These are phyloP conservation scores for Bisporella sp. DNA, from an alignment of 2,329 filamentous ascomycete genomes.

Conservation along the genomic window DNA sequence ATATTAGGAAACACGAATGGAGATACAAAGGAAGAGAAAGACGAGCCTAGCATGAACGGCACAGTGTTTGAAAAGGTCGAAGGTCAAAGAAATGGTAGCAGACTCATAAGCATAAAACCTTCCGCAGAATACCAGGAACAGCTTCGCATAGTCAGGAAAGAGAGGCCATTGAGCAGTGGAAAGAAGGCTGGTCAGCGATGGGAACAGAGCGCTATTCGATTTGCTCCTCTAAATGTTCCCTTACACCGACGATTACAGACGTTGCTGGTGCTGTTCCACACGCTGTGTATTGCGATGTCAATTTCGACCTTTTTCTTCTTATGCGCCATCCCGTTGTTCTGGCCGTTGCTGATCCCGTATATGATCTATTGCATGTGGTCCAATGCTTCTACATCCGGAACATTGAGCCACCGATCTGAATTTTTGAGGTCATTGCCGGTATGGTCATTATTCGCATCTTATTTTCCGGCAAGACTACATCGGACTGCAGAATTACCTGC, in stretches of 20 bases:
- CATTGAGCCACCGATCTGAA: slow-evolving; percentile 66
- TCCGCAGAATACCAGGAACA: slow-evolving; percentile 14
- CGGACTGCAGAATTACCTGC: slow-evolving; percentile 73
- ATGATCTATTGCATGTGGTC: slow-evolving; percentile 79
- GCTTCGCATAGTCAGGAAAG: slow-evolving; percentile 6
- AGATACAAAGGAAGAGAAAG: not conserved
- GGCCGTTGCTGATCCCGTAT: slow-evolving; percentile 73
- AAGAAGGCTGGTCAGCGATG: slow-evolving; percentile 27
- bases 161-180: slow-evolving; percentile 17
- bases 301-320: slow-evolving; percentile 84
- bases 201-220: slow-evolving; percentile 55
- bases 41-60: slow-evolving; percentile 6
- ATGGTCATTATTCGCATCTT: slow-evolving; percentile 86
- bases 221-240: slow-evolving; percentile 73
- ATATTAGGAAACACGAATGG: slow-evolving; percentile 1
- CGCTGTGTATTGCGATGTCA: slow-evolving; percentile 60
- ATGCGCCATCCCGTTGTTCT: slow-evolving; percentile 84
- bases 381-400: slow-evolving; percentile 68
- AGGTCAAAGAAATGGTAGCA: slow-evolving; percentile 15
- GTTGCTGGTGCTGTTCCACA: slow-evolving; percentile 68
- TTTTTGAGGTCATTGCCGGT: slow-evolving; percentile 65
- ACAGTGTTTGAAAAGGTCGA: slow-evolving; percentile 19
- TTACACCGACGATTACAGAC: slow-evolving; percentile 69
- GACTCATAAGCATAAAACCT: slow-evolving; percentile 21
- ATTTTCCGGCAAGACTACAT: slow-evolving; percentile 86